Evolutionary conservation across 176 grass and related monocot genomes (phyloP).

Genomic region (Chrysopogon serrulatus): DNA sequence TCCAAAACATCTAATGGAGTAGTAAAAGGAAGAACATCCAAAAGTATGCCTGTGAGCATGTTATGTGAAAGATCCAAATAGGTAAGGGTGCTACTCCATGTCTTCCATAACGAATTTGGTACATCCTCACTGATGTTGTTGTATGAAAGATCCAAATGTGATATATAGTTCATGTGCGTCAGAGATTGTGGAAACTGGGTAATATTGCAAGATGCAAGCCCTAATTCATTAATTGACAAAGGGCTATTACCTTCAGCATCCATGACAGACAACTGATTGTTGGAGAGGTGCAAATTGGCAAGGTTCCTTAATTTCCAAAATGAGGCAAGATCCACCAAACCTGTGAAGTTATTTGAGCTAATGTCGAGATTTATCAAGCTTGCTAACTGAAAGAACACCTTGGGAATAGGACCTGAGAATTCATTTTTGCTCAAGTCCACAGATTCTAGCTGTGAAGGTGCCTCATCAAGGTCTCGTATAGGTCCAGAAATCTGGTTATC

Average conservation of each 20-base stretch:
- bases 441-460: not conserved
- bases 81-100: not conserved
- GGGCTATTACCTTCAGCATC: not conserved
- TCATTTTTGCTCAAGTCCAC: not conserved
- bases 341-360: conserved; percentile 3
- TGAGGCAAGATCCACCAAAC: not conserved
- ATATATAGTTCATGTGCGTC: not conserved
- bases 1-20: rapidly evolving
- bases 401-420: not conserved
- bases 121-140: conserved; percentile 20
- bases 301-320: not conserved
- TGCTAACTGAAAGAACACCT: not conserved
- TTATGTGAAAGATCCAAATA: conserved; percentile 2
- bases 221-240: not conserved
- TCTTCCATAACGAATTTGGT: conserved; percentile 33
- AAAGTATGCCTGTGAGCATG: not conserved
- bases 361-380: not conserved
- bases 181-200: not conserved
- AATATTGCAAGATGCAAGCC: conserved; percentile 11
- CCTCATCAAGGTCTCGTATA: not conserved
- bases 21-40: not conserved
- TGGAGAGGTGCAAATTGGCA: not conserved
- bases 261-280: conserved; percentile 18
- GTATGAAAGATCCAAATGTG: conserved; percentile 15
- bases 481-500: not conserved